Percentiles rank a stretch among this genome's conserved stretches.
phyloP scores from a whole-genome alignment of 2,329 filamentous ascomycete species.

The Seiridium cupressi region DNA sequence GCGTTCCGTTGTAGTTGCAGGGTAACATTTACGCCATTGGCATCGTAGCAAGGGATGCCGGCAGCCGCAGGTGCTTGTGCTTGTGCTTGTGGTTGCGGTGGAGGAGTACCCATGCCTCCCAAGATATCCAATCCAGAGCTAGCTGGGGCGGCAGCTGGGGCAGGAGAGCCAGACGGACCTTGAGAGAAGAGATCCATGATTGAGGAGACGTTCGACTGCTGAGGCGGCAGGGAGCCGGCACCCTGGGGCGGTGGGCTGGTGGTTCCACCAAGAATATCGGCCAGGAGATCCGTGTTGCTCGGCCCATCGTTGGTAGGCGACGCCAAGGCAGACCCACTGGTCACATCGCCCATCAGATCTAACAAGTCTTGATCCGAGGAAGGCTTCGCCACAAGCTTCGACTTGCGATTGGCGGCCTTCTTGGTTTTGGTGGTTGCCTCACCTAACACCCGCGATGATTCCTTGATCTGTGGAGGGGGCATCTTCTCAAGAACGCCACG shows the following conservation, averaged over 20 bases:
- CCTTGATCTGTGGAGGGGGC: conserved; percentile 95
- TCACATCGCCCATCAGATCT: conserved; percentile 80
- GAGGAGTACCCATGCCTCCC: conserved; percentile 46
- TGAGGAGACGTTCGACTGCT: conserved; percentile 58
- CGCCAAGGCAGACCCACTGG: conserved; percentile 56
- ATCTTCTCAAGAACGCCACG: conserved; percentile 94
- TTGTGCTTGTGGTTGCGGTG: conserved; percentile 39
- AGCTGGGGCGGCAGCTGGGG: conserved; percentile 38
- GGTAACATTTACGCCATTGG: conserved; percentile 78
- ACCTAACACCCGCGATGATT: conserved; percentile 87
- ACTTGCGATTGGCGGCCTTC: conserved; percentile 69
- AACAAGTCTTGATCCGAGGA: conserved; percentile 84
- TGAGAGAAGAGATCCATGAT: conserved; percentile 88
- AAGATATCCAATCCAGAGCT: conserved; percentile 49
- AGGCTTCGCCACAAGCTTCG: conserved; percentile 71
- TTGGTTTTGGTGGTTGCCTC: conserved; percentile 70
- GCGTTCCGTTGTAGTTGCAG: conserved; percentile 82
- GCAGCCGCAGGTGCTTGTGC: conserved; percentile 35
- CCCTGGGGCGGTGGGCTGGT: conserved; percentile 47
- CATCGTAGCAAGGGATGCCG: conserved; percentile 75
- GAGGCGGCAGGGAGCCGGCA: conserved; percentile 47
- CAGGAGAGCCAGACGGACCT: conserved; percentile 37
- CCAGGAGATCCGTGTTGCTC: conserved; percentile 83
- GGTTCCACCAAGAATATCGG: conserved; percentile 83
- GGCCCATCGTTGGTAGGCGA: conserved; percentile 54